Evolutionary conservation across 306 rosid species (phyloP).

Genomic region (Ammopiptanthus mongolicus): DNA sequence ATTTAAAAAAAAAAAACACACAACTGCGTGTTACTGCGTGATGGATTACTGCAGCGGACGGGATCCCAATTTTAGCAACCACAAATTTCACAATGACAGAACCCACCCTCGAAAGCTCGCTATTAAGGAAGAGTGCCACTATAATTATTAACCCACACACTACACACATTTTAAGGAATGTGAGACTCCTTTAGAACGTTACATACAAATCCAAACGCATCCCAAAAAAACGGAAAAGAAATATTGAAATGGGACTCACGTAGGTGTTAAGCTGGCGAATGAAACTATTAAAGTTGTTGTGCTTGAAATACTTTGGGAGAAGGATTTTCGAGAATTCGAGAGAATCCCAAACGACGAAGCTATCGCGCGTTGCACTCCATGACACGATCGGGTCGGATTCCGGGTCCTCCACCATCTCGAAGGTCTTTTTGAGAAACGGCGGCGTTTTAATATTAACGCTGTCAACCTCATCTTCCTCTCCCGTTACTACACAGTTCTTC

Average conservation of each 20-base stretch:
- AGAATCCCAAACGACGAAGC: constrained; percentile 84
- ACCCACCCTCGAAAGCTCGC: no score
- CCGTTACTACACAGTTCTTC: constrained; percentile 11
- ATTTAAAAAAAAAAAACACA: no score
- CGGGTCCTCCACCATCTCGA: constrained; percentile 84
- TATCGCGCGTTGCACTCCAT: constrained; percentile 56
- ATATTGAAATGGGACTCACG: constrained; percentile 29
- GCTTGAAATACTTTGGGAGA: constrained; percentile 80
- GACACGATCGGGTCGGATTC: constrained; percentile 70
- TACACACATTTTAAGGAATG: no score
- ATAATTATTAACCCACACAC: no score
- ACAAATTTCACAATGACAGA: no score
- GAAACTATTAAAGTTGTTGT: constrained; percentile 84
- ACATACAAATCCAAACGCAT: no score
- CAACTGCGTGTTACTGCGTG: no score
- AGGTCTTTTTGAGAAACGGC: constrained; percentile 76
- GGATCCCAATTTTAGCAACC: no score
- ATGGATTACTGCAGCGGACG: no score
- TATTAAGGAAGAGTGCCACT: no score
- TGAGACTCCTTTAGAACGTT: no score
- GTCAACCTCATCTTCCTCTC: constrained; percentile 30
- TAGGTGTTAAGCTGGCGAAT: constrained; percentile 94
- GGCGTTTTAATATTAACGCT: constrained; percentile 39
- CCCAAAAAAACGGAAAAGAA: no score
- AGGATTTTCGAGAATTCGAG: constrained; percentile 62